These are phyloP conservation scores for Malus hybrid DNA, from an alignment of 331 rosid species.

Conservation along the genomic window DNA sequence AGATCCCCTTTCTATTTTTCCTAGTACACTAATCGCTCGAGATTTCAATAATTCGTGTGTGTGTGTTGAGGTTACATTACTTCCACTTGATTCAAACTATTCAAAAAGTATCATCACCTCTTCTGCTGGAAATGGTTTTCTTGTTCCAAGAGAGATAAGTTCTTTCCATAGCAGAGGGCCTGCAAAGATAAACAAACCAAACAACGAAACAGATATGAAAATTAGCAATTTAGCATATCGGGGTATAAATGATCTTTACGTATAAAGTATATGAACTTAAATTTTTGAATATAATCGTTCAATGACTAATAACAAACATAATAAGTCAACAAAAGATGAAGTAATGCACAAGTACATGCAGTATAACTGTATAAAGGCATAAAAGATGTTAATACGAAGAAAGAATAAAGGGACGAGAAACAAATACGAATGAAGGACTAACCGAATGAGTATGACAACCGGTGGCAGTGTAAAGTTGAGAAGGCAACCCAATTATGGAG, in stretches of 20 bases:
- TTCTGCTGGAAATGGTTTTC: slow-evolving; percentile 38
- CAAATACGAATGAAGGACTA: background rate
- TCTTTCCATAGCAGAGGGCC: slow-evolving; percentile 40
- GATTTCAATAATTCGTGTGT: background rate
- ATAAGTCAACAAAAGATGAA: too few species aligned
- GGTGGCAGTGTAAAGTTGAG: background rate
- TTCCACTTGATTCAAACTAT: background rate
- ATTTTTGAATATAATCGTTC: too few species aligned
- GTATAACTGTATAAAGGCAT: too few species aligned
- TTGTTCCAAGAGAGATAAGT: slow-evolving; percentile 41
- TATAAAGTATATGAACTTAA: too few species aligned
- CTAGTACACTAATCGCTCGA: background rate
- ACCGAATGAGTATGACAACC: background rate
- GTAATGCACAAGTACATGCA: too few species aligned
- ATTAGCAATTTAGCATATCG: background rate
- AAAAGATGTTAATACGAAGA: background rate
- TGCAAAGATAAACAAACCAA: slow-evolving; percentile 19
- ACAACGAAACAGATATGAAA: background rate
- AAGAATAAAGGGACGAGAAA: background rate
- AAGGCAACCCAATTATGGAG: background rate
- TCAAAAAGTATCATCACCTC: background rate
- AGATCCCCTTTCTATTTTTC: background rate
- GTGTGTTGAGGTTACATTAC: background rate
- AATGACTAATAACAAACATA: too few species aligned
- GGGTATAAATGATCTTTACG: too few species aligned